Percentiles rank a stretch among this genome's conserved stretches.
These are phyloP conservation scores for Hymenoscyphus repandus DNA, from an alignment of 2,329 filamentous ascomycete genomes.

Conservation along the genomic window DNA sequence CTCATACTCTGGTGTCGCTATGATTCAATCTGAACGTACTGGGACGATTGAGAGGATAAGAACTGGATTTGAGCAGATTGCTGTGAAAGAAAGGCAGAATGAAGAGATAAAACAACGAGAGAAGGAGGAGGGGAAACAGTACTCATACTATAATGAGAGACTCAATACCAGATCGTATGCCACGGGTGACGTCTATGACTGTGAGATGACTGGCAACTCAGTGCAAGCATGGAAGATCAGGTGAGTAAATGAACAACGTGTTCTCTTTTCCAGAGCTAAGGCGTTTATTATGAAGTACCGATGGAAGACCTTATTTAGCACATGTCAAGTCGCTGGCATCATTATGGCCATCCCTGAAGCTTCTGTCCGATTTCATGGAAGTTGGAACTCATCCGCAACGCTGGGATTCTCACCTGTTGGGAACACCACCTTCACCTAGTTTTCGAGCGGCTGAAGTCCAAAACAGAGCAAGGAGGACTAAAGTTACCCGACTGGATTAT, in stretches of 20 bases:
- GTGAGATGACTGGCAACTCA: background rate
- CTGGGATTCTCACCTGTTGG: conserved; percentile 7
- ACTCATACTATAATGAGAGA: conserved; percentile 4
- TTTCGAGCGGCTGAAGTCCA: background rate
- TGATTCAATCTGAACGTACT: too few species aligned
- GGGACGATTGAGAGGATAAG: too few species aligned
- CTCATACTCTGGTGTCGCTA: too few species aligned
- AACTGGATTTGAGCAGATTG: too few species aligned
- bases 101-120: too few species aligned
- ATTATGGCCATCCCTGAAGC: conserved; percentile 15
- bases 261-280: too few species aligned
- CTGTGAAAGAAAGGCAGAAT: too few species aligned
- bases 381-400: conserved; percentile 11
- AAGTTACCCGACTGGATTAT: conserved; percentile 10
- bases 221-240: conserved; percentile 10
- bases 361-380: conserved; percentile 20
- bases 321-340: conserved; percentile 9
- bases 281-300: too few species aligned
- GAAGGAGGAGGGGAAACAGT: background rate
- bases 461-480: conserved; percentile 3
- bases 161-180: conserved; percentile 6
- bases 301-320: conserved; percentile 8
- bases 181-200: conserved; percentile 11
- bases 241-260: background rate
- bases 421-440: background rate